Percentiles rank a stretch among this genome's conserved stretches.
phyloP scores from a whole-genome alignment of 306 rosid species.

The Arachis stenosperma region DNA sequence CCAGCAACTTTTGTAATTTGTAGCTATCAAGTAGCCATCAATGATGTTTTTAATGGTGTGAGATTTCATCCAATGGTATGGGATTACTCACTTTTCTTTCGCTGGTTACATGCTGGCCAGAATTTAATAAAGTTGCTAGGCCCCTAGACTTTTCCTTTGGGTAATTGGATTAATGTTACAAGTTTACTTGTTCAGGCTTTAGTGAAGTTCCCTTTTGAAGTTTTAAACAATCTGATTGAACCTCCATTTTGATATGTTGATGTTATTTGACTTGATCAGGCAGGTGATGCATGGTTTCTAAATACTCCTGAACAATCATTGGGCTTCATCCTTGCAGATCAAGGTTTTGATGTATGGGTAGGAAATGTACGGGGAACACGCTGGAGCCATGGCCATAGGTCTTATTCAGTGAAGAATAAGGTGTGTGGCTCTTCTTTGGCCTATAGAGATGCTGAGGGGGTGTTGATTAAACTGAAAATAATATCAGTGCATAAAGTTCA shows the following conservation, averaged over 20 bases:
- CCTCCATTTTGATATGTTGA: constrained; percentile 30
- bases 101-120: too few species aligned
- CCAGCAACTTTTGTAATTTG: too few species aligned
- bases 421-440: constrained; percentile 33
- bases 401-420: constrained; percentile 62
- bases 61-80: too few species aligned
- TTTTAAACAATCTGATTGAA: constrained; percentile 21
- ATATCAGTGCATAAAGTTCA: constrained; percentile 20
- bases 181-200: neutral
- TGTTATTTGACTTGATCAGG: constrained; percentile 56
- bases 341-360: constrained; percentile 95
- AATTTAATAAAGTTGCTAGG: too few species aligned
- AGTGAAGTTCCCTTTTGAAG: constrained; percentile 1
- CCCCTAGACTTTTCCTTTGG: neutral
- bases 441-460: neutral
- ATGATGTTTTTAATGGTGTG: too few species aligned
- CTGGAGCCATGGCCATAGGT: constrained; percentile 84
- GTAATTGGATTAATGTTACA: neutral
- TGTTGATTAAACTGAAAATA: constrained; percentile 23
- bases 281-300: constrained; percentile 93
- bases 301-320: constrained; percentile 75
- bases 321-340: constrained; percentile 94
- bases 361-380: constrained; percentile 95
- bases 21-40: too few species aligned
- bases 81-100: too few species aligned